phyloP scores from a whole-genome alignment of 305 asterid genomes.

The Plantago lanceolata region DNA sequence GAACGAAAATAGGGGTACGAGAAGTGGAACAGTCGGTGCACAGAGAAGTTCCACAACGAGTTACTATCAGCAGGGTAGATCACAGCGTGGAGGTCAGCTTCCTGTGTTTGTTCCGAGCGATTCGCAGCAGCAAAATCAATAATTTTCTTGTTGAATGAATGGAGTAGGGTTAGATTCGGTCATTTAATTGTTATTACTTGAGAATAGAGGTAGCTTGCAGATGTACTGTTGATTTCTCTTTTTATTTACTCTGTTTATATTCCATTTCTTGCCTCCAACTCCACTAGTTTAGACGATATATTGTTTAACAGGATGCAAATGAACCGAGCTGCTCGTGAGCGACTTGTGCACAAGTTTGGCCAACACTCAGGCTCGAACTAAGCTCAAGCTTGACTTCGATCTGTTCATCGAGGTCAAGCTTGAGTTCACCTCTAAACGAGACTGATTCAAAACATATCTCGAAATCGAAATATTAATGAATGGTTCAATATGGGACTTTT shows the following conservation, averaged over 20 bases:
- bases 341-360: too few relatives aligned
- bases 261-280: neutral
- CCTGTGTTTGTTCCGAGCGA: conserved; percentile 98
- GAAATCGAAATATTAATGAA: neutral
- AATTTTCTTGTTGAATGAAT: conserved; percentile 44
- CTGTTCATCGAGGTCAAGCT: too few relatives aligned
- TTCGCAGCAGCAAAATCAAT: conserved; percentile 72
- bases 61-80: conserved; percentile 84
- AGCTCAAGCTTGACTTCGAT: too few relatives aligned
- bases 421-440: too few relatives aligned
- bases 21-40: conserved; percentile 33
- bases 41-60: conserved; percentile 57
- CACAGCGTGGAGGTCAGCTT: conserved; percentile 94
- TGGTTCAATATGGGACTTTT: too few relatives aligned
- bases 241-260: conserved; percentile 2
- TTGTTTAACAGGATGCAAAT: too few relatives aligned
- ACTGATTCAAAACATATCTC: too few relatives aligned
- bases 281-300: neutral
- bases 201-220: conserved; percentile 29
- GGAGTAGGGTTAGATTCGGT: conserved; percentile 22
- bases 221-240: neutral
- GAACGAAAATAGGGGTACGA: conserved; percentile 47
- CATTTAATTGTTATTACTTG: conserved; percentile 15
- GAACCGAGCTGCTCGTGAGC: too few relatives aligned
- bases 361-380: too few relatives aligned